Conservation (phyloP, 2,329 filamentous ascomycete species). For the Onygenales sp. region DNA sequence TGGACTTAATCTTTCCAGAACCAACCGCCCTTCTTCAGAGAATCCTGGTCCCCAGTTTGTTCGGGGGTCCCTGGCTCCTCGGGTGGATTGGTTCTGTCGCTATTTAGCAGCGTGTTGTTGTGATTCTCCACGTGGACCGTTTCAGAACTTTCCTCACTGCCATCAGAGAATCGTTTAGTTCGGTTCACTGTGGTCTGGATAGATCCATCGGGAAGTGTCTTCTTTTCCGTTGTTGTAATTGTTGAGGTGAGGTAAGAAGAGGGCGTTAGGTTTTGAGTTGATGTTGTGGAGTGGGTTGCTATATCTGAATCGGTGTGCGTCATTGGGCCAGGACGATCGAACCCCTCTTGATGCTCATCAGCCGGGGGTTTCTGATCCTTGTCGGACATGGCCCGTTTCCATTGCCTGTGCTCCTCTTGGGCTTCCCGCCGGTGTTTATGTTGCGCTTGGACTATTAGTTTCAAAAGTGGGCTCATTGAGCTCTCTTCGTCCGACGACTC, state of each 20-base stretch:
- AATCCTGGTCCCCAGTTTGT: neutral
- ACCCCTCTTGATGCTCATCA: neutral
- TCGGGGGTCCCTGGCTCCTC: neutral
- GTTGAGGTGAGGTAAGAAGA: slow-evolving; percentile 40
- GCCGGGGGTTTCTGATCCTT: neutral
- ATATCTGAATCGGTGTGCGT: neutral
- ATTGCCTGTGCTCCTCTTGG: slow-evolving; percentile 9
- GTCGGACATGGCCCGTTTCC: slow-evolving; percentile 10
- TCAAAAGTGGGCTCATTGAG: slow-evolving; percentile 25
- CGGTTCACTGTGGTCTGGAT: slow-evolving; percentile 48
- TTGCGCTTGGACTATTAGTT: slow-evolving; percentile 25
- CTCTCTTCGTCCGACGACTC: slow-evolving; percentile 24
- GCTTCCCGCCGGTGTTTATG: slow-evolving; percentile 16
- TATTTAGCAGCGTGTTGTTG: neutral
- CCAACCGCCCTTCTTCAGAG: slow-evolving; percentile 19
- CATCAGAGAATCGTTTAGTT: slow-evolving; percentile 52
- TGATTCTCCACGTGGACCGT: slow-evolving; percentile 20
- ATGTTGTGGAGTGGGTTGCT: neutral
- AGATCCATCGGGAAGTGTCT: slow-evolving; percentile 46
- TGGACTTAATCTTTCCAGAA: slow-evolving; percentile 27
- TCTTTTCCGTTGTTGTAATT: slow-evolving; percentile 48
- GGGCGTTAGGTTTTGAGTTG: neutral
- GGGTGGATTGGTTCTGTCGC: neutral
- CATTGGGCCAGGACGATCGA: neutral
- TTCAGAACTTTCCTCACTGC: slow-evolving; percentile 49